Base-by-base conservation (phyloP, 1,139 yeast genomes). In the Sugiyamaella sp. region DNA sequence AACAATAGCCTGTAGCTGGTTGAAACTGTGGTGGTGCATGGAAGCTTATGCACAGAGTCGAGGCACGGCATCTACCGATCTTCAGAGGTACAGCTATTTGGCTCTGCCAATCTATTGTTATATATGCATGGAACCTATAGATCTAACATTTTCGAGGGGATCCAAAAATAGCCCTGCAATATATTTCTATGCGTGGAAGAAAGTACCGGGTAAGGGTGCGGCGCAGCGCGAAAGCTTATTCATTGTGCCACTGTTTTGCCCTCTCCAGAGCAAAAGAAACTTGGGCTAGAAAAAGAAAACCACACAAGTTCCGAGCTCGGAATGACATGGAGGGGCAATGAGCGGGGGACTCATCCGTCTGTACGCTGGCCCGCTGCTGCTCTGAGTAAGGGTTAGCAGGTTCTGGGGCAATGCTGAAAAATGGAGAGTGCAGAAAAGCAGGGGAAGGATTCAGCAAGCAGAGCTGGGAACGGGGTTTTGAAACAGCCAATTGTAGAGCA, bases 51-150 rank as follows among this genome's bases (percentile, higher is more conserved):
- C 43, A 40, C 17, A 14, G 32, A 20, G 6, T 14, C n/a, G 24
- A 40, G 29, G 14, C 43, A 40, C 43, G 43, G 43, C 43, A 22
- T 24, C 29, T 10, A 32, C 32, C 43, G 43, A 40, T 40, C 43
- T 3, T 9, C 12, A 19, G 17, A 17, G 14, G 19, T n/a, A 10
- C 5, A 24, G 21, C 5, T 22, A 4, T 21, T 40, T 40, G 43
- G 43, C 22, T 24, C 21, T 10, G 24, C 14, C 43, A 21, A 40
- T 22, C 29, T 12, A 22, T 22, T 21, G 43, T 29, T 29, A 8
- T 29, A 12, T 40, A 40, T 40, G 43, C 32, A 40, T 40, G 43
- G 43, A 40, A 40, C 43, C 17, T 40, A 22, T 24, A 14, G 10
- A n/a, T 8, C 22, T 20, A 22, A 22, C 10, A 32, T 21, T 40